Conservation (phyloP, 2,329 filamentous ascomycete genomes). For the Bipolaris zeicola region DNA sequence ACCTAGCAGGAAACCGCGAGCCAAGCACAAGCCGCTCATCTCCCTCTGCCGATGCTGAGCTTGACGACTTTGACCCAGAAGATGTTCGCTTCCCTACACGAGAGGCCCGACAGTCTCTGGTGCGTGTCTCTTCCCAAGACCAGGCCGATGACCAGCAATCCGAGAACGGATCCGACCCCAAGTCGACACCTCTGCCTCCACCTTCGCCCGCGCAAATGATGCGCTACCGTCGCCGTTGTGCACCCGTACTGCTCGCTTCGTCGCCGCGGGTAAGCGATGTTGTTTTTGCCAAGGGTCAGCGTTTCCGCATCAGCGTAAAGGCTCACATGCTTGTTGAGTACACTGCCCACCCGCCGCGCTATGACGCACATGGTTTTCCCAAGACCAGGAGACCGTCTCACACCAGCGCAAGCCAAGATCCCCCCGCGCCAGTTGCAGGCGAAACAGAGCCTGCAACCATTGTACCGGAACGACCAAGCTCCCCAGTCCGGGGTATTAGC, state of each 20-base stretch:
- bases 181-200: constrained; percentile 39
- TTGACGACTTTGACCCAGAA: constrained; percentile 47
- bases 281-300: constrained; percentile 50
- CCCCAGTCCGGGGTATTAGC: constrained; percentile 36
- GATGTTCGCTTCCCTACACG: constrained; percentile 44
- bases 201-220: constrained; percentile 45
- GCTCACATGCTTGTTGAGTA: constrained; percentile 51
- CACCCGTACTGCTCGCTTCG: constrained; percentile 52
- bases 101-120: constrained; percentile 17
- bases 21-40: constrained; percentile 16
- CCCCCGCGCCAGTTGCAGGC: constrained; percentile 1
- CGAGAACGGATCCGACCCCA: constrained; percentile 36
- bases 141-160: constrained; percentile 27
- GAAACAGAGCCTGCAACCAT: constrained; percentile 9
- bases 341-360: constrained; percentile 52
- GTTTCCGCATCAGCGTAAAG: constrained; percentile 53
- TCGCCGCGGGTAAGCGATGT: constrained; percentile 54
- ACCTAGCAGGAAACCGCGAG: constrained; percentile 39
- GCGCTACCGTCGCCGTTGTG: constrained; percentile 56
- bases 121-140: constrained; percentile 26
- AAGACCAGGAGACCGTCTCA: constrained; percentile 25
- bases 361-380: constrained; percentile 49
- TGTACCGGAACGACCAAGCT: constrained; percentile 27
- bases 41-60: constrained; percentile 35
- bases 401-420: constrained; percentile 7